Conservation (phyloP, 164 flowering plant genomes). For the Annona squamosa region DNA sequence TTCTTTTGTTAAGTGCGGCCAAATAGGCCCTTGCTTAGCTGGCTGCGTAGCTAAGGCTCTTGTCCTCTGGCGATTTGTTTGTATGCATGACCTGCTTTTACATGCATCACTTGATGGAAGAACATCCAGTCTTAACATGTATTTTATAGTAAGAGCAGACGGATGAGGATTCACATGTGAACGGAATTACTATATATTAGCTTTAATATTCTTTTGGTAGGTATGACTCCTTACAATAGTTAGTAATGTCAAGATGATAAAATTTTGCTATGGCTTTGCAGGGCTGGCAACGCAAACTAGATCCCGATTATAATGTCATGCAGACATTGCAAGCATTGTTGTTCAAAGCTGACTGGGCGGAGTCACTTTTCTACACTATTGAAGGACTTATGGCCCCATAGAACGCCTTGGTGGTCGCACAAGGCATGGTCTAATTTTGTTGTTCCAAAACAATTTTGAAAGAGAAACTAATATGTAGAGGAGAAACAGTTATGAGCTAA, state of each 20-base stretch:
- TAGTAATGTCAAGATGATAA: background rate
- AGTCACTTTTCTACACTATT: conserved; percentile 40
- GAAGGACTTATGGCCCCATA: conserved; percentile 17
- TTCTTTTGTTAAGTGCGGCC: too few relatives aligned
- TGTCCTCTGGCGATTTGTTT: too few relatives aligned
- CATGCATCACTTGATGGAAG: background rate
- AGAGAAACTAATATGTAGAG: background rate
- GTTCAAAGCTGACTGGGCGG: conserved; percentile 48
- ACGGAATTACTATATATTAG: background rate
- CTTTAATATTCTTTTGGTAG: background rate
- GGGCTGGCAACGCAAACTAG: conserved; percentile 64
- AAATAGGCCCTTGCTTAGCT: too few relatives aligned
- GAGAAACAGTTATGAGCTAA: background rate
- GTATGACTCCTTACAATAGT: background rate
- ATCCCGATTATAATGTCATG: conserved; percentile 49
- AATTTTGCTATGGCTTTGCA: conserved; percentile 6
- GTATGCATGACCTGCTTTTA: background rate
- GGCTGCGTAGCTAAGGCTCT: too few relatives aligned
- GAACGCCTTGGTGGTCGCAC: too few relatives aligned
- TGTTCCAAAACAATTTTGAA: conserved; percentile 7
- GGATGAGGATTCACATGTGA: background rate
- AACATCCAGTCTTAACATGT: background rate
- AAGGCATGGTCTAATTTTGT: background rate
- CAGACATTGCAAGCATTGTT: conserved; percentile 36
- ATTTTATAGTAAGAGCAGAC: background rate